Conservation (phyloP, 2,329 filamentous ascomycete genomes). For the Diplodia corticola region DNA sequence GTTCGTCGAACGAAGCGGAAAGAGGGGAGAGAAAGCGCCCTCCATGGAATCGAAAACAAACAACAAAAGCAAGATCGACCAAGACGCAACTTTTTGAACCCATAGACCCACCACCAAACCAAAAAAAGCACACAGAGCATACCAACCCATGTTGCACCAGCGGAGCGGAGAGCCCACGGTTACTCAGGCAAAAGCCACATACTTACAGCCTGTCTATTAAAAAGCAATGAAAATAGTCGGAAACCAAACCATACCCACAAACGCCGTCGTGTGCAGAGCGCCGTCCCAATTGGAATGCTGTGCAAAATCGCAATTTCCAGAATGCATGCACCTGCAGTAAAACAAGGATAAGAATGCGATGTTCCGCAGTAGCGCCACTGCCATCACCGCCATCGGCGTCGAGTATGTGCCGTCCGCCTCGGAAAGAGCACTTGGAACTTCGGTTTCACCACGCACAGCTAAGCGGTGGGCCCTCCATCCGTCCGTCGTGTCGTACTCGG, state of each 20-base stretch:
- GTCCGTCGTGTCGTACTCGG: constrained; percentile 37
- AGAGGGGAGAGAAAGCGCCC: constrained; percentile 12
- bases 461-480: constrained; percentile 24
- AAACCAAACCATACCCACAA: constrained; percentile 6
- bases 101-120: neutral
- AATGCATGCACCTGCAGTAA: constrained; percentile 13
- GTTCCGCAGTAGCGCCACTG: constrained; percentile 8
- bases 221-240: constrained; percentile 1
- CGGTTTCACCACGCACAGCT: constrained; percentile 2
- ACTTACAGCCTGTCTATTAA: constrained; percentile 23
- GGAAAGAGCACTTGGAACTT: neutral
- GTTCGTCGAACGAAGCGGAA: neutral
- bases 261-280: constrained; percentile 19
- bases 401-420: constrained; percentile 1
- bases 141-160: constrained; percentile 14
- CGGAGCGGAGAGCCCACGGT: neutral
- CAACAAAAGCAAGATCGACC: constrained; percentile 6
- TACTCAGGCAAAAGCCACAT: constrained; percentile 18
- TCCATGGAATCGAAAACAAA: neutral
- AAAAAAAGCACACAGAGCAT: constrained; percentile 8
- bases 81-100: constrained; percentile 21
- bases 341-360: constrained; percentile 21
- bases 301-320: constrained; percentile 18
- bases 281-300: constrained; percentile 23
- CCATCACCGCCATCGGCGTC: constrained; percentile 1